A percentile compares a stretch with the other conserved stretches of the same genome.
These are phyloP conservation scores for Erodium texanum DNA, from an alignment of 441 rosid species.

Conservation along the genomic window DNA sequence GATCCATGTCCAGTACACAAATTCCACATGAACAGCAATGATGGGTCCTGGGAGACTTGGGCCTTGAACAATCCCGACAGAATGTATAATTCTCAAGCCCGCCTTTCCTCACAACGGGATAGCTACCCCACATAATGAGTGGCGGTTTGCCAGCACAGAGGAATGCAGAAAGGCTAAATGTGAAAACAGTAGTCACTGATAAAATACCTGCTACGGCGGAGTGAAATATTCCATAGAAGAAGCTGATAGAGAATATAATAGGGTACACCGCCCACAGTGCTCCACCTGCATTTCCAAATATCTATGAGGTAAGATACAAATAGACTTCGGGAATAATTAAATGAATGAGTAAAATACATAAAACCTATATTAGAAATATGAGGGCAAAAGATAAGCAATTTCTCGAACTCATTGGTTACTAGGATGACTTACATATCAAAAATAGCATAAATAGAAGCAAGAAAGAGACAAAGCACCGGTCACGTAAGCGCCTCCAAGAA, in stretches of 20 bases:
- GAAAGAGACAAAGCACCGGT: constrained; percentile 59
- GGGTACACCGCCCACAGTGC: constrained; percentile 83
- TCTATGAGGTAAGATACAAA: constrained; percentile 11
- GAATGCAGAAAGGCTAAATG: constrained; percentile 63
- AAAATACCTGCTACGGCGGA: constrained; percentile 30
- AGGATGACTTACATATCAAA: constrained; percentile 54
- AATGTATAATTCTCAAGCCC: constrained; percentile 69
- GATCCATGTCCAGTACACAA: constrained; percentile 92
- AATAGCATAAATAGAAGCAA: constrained; percentile 62
- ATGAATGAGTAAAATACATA: neutral
- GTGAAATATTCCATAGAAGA: constrained; percentile 48
- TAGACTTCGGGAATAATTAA: neutral
- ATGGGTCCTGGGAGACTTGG: constrained; percentile 80
- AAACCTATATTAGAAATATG: neutral
- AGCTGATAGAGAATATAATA: constrained; percentile 60
- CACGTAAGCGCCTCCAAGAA: constrained; percentile 69
- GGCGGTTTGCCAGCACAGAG: constrained; percentile 61
- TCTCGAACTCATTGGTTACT: neutral
- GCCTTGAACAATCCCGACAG: constrained; percentile 65
- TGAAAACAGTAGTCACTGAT: constrained; percentile 46
- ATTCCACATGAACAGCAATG: constrained; percentile 85
- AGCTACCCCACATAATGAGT: constrained; percentile 58
- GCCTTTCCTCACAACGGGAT: constrained; percentile 65
- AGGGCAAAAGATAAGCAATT: neutral
- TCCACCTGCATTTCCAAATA: constrained; percentile 52